Evolutionary conservation across 306 rosid genomes (phyloP).

Genomic region (Begonia loranthoides): DNA sequence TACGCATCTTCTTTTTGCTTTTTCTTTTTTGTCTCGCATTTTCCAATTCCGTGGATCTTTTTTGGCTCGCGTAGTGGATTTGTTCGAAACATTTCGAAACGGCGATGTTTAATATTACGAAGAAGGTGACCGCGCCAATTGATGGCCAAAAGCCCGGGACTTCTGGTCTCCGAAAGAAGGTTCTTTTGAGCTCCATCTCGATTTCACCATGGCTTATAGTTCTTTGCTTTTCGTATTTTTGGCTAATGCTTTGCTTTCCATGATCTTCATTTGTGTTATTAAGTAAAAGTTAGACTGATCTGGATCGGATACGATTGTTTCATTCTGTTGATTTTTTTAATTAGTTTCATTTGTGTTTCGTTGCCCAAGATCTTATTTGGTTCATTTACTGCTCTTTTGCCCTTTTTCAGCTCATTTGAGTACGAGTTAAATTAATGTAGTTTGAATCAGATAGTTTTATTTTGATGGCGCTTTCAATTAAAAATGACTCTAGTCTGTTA

Average conservation of each 20-base stretch:
- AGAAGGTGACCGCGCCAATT: slow-evolving; percentile 47
- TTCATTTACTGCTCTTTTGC: not conserved
- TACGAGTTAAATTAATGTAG: too few relatives aligned
- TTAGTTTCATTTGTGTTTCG: not conserved
- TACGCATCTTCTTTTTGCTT: too few relatives aligned
- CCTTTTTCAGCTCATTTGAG: too few relatives aligned
- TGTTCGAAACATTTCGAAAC: slow-evolving; percentile 9
- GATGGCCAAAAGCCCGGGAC: slow-evolving; percentile 99
- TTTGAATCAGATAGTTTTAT: too few relatives aligned
- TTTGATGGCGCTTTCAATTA: too few relatives aligned
- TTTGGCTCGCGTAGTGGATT: too few relatives aligned
- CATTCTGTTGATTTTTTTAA: not conserved
- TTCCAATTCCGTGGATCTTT: too few relatives aligned
- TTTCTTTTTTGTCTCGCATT: too few relatives aligned
- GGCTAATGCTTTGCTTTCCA: not conserved
- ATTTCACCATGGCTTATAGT: too few relatives aligned
- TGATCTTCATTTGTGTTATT: not conserved
- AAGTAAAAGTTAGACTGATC: not conserved
- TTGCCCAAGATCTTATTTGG: not conserved
- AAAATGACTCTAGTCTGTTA: too few relatives aligned
- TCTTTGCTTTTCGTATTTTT: not conserved
- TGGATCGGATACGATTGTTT: not conserved
- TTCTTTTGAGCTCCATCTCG: not conserved
- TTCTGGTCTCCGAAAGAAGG: slow-evolving; percentile 99
- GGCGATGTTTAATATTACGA: slow-evolving; percentile 56